Evolutionary conservation across 2,329 filamentous ascomycete genomes (phyloP).

Genomic region (Fusarium vanettenii): DNA sequence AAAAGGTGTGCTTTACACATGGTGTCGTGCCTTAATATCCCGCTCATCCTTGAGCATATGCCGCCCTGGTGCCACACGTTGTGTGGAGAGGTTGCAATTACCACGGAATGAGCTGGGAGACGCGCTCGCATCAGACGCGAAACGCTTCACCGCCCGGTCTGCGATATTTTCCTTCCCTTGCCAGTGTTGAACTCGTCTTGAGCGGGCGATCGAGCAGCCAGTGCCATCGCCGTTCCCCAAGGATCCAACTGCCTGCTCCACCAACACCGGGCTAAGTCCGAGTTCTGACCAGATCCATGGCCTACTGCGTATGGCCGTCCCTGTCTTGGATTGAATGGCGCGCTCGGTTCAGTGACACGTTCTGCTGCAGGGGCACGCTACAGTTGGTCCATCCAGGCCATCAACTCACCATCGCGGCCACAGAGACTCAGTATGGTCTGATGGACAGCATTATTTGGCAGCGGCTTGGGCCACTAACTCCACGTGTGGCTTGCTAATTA

Average conservation of each 20-base stretch:
- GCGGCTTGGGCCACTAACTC: slow-evolving; percentile 21
- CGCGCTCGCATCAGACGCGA: slow-evolving; percentile 25
- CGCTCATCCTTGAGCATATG: slow-evolving; percentile 27
- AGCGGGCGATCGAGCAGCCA: slow-evolving; percentile 10
- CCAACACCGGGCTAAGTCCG: slow-evolving; percentile 22
- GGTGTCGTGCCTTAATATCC: slow-evolving; percentile 30
- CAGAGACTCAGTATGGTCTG: slow-evolving; percentile 27
- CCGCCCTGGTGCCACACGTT: slow-evolving; percentile 29
- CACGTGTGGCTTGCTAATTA: slow-evolving; percentile 35
- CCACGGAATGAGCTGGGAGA: slow-evolving; percentile 14
- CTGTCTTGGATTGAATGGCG: slow-evolving; percentile 26
- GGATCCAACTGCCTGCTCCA: slow-evolving; percentile 10
- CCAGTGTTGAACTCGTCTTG: slow-evolving; percentile 5
- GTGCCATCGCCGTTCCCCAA: slow-evolving; percentile 20
- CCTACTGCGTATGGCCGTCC: slow-evolving; percentile 12
- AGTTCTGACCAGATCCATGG: slow-evolving; percentile 27
- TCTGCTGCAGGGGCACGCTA: slow-evolving; percentile 26
- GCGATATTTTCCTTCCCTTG: slow-evolving; percentile 27
- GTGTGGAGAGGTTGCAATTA: slow-evolving; percentile 32
- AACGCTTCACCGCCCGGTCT: slow-evolving; percentile 28
- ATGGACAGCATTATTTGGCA: slow-evolving; percentile 27
- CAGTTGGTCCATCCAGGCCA: slow-evolving; percentile 14
- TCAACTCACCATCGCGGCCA: slow-evolving; percentile 24
- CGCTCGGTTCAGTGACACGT: slow-evolving; percentile 22
- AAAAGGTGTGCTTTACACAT: slow-evolving; percentile 19